phyloP scores from a whole-genome alignment of 1,284 basidiomycete species.

The Caloboletus inedulis region DNA sequence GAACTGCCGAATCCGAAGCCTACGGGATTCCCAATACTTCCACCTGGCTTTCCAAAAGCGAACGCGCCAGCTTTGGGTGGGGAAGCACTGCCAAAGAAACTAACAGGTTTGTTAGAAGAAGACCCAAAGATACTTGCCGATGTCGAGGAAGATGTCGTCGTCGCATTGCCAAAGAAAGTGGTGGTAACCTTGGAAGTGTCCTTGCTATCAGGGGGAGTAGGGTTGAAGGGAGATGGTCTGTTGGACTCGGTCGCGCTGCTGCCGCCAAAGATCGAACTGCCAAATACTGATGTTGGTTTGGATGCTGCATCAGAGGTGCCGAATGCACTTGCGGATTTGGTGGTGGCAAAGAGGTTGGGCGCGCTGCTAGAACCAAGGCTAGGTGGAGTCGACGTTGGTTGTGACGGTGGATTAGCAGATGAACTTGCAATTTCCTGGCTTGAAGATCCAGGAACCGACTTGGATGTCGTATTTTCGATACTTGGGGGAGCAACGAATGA shows the following conservation, averaged over 20 bases:
- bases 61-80: slow-evolving; percentile 25
- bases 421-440: slow-evolving; percentile 11
- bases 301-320: slow-evolving; percentile 16
- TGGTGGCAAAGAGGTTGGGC: slow-evolving; percentile 25
- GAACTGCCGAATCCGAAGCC: slow-evolving; percentile 55
- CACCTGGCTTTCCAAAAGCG: slow-evolving; percentile 35
- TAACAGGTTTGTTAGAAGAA: slow-evolving; percentile 26
- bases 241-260: slow-evolving; percentile 12
- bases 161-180: slow-evolving; percentile 21
- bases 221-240: slow-evolving; percentile 14
- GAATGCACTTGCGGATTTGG: slow-evolving; percentile 20
- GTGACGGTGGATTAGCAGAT: slow-evolving; percentile 7
- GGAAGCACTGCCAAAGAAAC: slow-evolving; percentile 34
- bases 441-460: not conserved
- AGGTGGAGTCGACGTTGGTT: slow-evolving; percentile 11
- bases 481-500: slow-evolving; percentile 7
- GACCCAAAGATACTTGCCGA: slow-evolving; percentile 21
- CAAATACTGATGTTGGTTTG: slow-evolving; percentile 28
- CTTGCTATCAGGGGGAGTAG: slow-evolving; percentile 10
- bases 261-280: slow-evolving; percentile 28
- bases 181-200: slow-evolving; percentile 13
- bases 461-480: slow-evolving; percentile 8
- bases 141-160: slow-evolving; percentile 12
- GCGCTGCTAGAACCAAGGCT: slow-evolving; percentile 17
- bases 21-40: slow-evolving; percentile 56